Base-by-base conservation (phyloP, 2,329 filamentous ascomycete species). In the Epichloe typhina region DNA sequence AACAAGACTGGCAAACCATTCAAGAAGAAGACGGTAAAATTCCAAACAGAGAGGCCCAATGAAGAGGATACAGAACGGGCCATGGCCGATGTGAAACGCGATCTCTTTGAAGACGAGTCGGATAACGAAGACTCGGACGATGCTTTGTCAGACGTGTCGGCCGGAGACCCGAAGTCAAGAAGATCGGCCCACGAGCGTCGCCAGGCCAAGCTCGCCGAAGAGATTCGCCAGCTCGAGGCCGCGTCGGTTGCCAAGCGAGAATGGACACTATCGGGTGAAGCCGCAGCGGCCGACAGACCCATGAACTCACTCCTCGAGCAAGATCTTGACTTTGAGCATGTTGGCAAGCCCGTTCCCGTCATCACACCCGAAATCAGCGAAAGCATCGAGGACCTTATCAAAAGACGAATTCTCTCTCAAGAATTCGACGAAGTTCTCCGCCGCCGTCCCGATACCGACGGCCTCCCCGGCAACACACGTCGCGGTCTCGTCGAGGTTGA, bases 281-380 rank as follows among this genome's bases (percentile, higher is more conserved):
- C 90, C 4, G 77, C 82, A 46, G 91, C 88, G 2, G 75, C 75
- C 1, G 88, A 93, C 58, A 80, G 93, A 37, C 93, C 93, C 0
- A 65, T 88, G 50, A 97, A 98, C 71, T 96, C 91, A 0, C 77
- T 98, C 2, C 79, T 98, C 1, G 90, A 97, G 63, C 82, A 97
- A 69, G 89, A 97, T 60, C 77, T 98, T 26, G 91, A 97, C 57
- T 98, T 97, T 63, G 93, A 98, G 69, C 83, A 94, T 60, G 82
- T 88, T 21, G 93, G 93, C 62, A 98, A 97, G 66, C 91, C 93
- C 0, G 85, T 97, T 0, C 88, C 91, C 1, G 86, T 97, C 54
- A 89, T 96, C 64, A 97, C 93, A 0, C 84, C 87, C 41, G 90
- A 96, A 66, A 76, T 94, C 40, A 94, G 83, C 50, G 90, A 96